Evolutionary conservation across 2,329 filamentous ascomycete species (phyloP).

Genomic region (Nigrograna mackinnonii): DNA sequence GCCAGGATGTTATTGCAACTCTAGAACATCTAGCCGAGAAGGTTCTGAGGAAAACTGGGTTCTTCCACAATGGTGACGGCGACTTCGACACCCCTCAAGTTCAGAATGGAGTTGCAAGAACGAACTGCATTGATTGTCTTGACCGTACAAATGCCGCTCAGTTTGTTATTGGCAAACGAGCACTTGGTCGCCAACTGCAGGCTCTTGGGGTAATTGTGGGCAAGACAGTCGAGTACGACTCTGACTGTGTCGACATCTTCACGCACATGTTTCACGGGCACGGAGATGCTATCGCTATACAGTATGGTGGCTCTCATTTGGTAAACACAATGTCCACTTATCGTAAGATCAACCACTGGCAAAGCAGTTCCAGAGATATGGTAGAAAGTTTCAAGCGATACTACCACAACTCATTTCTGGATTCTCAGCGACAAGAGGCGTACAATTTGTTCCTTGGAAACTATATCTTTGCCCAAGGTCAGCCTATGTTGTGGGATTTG

Average conservation of each 20-base stretch:
- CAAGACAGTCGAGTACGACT: slow-evolving; percentile 85
- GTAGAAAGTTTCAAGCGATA: slow-evolving; percentile 99
- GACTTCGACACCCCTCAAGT: slow-evolving; percentile 67
- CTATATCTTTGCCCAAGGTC: slow-evolving; percentile 83
- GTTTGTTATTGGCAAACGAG: slow-evolving; percentile 95
- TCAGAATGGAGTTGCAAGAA: slow-evolving; percentile 91
- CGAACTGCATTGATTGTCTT: slow-evolving; percentile 97
- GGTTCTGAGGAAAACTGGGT: slow-evolving; percentile 82
- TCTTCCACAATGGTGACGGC: slow-evolving; percentile 90
- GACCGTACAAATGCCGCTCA: slow-evolving; percentile 97
- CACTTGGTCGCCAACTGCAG: slow-evolving; percentile 88
- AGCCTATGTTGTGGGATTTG: slow-evolving; percentile 97
- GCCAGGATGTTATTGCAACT: slow-evolving; percentile 91
- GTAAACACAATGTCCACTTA: slow-evolving; percentile 99
- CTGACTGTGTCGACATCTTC: slow-evolving; percentile 92
- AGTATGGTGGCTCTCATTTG: slow-evolving; percentile 95
- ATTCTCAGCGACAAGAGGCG: slow-evolving; percentile 96
- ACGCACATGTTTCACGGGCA: slow-evolving; percentile 99
- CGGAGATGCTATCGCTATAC: slow-evolving; percentile 95
- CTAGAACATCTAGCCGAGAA: slow-evolving; percentile 88
- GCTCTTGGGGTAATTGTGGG: slow-evolving; percentile 84
- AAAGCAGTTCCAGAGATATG: slow-evolving; percentile 96
- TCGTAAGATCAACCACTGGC: slow-evolving; percentile 98
- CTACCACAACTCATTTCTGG: slow-evolving; percentile 98
- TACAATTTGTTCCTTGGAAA: slow-evolving; percentile 98